Conservation (phyloP, 768 basidiomycete species). For the Suillus fuscotomentosus region DNA sequence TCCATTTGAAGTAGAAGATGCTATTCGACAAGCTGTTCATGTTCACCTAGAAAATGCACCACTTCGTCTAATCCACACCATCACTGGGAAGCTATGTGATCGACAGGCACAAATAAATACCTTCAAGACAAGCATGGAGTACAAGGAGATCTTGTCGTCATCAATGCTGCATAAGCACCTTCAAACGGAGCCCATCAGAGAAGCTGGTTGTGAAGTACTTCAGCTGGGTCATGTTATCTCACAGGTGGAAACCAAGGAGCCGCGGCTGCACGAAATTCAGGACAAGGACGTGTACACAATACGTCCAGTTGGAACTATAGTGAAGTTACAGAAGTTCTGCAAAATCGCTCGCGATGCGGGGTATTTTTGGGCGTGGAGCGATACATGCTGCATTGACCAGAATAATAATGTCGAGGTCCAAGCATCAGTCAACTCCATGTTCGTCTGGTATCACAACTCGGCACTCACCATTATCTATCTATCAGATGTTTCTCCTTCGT, state of each 20-base stretch:
- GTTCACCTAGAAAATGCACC: background rate
- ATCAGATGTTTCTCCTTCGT: background rate
- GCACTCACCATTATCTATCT: background rate
- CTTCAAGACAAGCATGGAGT: background rate
- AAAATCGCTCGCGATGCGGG: background rate
- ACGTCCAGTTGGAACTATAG: background rate
- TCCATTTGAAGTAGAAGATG: background rate
- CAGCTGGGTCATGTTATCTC: background rate
- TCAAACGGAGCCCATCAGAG: background rate
- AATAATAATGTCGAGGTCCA: background rate
- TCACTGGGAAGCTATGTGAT: background rate
- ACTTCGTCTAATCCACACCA: background rate
- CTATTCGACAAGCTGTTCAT: background rate
- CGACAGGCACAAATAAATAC: background rate
- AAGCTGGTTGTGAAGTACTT: background rate
- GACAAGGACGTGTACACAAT: background rate
- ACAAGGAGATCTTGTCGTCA: background rate
- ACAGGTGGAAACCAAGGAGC: background rate
- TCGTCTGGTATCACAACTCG: background rate
- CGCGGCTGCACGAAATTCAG: background rate
- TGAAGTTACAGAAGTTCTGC: background rate
- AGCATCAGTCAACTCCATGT: background rate
- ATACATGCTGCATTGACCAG: background rate
- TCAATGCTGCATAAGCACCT: background rate
- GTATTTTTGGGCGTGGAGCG: background rate